Conservation (phyloP, 495 filamentous ascomycete genomes). For the Daldinia loculata region DNA sequence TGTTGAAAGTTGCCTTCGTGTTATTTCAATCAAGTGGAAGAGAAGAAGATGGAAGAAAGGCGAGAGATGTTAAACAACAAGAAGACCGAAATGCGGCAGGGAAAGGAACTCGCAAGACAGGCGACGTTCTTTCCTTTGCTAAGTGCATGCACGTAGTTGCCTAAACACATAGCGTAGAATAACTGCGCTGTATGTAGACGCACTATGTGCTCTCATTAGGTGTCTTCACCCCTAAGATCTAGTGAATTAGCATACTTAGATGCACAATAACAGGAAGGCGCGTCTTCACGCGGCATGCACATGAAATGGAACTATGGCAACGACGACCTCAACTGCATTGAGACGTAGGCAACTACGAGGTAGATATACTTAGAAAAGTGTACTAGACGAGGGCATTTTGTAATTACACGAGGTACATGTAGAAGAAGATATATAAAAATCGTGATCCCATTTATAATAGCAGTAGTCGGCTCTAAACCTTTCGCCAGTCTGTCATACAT, state of each 20-base stretch:
- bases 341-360: neutral
- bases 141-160: neutral
- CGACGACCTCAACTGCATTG: neutral
- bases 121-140: conserved; percentile 2
- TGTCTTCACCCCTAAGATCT: neutral
- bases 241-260: neutral
- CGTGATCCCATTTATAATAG: conserved; percentile 20
- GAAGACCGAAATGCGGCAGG: neutral
- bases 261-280: neutral
- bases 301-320: neutral
- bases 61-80: neutral
- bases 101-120: neutral
- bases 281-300: neutral
- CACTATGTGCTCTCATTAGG: neutral
- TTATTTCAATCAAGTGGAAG: neutral
- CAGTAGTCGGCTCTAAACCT: conserved; percentile 63
- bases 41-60: neutral
- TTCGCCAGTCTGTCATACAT: conserved; percentile 91
- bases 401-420: neutral
- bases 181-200: neutral
- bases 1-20: neutral
- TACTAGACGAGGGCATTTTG: neutral
- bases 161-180: neutral
- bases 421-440: conserved; percentile 7
- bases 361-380: neutral